Evolutionary conservation across 495 filamentous ascomycete genomes (phyloP).

Genomic region (Pyrenopolyporus hunteri): DNA sequence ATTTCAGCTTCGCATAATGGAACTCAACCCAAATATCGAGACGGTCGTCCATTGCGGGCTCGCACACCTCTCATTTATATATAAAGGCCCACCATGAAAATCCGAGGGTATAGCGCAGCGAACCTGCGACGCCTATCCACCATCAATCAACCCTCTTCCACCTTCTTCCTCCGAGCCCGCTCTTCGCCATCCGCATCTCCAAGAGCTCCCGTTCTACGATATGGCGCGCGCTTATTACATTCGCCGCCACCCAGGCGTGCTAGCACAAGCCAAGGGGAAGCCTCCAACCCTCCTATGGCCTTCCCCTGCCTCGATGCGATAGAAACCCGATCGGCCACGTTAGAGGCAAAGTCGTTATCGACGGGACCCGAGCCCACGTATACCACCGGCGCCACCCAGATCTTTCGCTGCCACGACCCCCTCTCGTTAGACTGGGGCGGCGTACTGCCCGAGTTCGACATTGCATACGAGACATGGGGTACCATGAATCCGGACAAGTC

Average conservation of each 20-base stretch:
- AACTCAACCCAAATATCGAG: constrained; percentile 1
- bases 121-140: constrained; percentile 29
- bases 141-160: constrained; percentile 1
- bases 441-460: constrained; percentile 78
- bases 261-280: constrained; percentile 42
- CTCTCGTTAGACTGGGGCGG: constrained; percentile 94
- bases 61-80: not conserved
- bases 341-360: constrained; percentile 70
- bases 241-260: constrained; percentile 41
- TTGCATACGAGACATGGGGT: constrained; percentile 97
- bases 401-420: constrained; percentile 73
- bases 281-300: constrained; percentile 86
- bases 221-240: constrained; percentile 41
- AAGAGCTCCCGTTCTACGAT: constrained; percentile 4
- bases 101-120: constrained; percentile 12
- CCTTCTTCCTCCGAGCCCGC: constrained; percentile 18
- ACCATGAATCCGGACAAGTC: constrained; percentile 77
- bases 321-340: constrained; percentile 80
- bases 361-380: constrained; percentile 92
- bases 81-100: constrained; percentile 17
- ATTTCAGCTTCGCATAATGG: constrained; percentile 14
- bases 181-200: constrained; percentile 10
- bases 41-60: constrained; percentile 1
- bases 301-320: constrained; percentile 96
- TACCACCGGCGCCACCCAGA: constrained; percentile 80